Conservation (phyloP, 805 yeast species). For the Candida peoriensis region DNA sequence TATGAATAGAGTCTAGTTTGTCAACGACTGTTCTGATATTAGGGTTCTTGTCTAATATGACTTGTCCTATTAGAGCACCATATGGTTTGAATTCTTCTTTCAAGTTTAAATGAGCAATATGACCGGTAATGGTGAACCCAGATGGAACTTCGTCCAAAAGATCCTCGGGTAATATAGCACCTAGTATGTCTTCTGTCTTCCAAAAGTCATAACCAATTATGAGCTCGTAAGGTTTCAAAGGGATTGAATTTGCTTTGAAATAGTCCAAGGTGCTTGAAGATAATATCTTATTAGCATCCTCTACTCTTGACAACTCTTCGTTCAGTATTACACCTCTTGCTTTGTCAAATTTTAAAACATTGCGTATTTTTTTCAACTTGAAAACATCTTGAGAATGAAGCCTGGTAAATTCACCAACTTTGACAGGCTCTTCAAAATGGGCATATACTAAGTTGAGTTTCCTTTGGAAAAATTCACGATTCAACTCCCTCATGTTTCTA, state of each 20-base stretch:
- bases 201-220: constrained; percentile 70
- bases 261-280: constrained; percentile 38
- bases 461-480: constrained; percentile 56
- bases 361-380: constrained; percentile 64
- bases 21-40: constrained; percentile 85
- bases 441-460: constrained; percentile 64
- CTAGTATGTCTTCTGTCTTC: constrained; percentile 83
- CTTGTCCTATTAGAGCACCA: constrained; percentile 79
- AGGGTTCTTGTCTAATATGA: constrained; percentile 74
- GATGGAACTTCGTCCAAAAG: constrained; percentile 72
- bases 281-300: constrained; percentile 33
- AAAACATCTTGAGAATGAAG: constrained; percentile 55
- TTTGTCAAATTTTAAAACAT: constrained; percentile 45
- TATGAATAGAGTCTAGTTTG: constrained; percentile 80
- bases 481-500: constrained; percentile 59
- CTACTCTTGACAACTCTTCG: constrained; percentile 39
- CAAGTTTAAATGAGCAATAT: constrained; percentile 87
- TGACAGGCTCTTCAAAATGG: constrained; percentile 59
- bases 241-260: constrained; percentile 42
- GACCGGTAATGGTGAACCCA: constrained; percentile 92
- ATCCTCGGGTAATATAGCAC: constrained; percentile 70
- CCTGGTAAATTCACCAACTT: constrained; percentile 47
- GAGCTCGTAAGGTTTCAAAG: constrained; percentile 48
- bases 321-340: constrained; percentile 50
- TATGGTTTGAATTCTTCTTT: constrained; percentile 81